phyloP scores from a whole-genome alignment of 371 early-diverging fungal genomes.

The Circinella minor region DNA sequence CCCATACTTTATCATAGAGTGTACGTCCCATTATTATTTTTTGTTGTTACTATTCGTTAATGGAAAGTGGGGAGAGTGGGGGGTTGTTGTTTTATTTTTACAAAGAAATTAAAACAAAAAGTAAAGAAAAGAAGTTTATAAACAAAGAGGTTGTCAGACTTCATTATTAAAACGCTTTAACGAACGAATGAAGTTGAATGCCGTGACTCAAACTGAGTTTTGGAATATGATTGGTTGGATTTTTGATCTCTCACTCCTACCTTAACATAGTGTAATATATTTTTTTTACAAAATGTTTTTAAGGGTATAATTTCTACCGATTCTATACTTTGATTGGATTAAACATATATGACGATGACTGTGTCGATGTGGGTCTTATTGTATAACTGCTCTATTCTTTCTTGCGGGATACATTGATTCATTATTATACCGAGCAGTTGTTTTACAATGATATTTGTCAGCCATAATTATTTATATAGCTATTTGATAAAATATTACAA shows the following conservation, averaged over 20 bases:
- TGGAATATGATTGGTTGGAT: constrained; percentile 9
- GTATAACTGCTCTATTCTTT: too few species aligned
- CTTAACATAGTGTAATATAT: not conserved
- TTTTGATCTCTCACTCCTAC: not conserved
- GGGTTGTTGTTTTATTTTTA: not conserved
- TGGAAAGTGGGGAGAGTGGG: constrained; percentile 8
- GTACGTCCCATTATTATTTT: constrained; percentile 44
- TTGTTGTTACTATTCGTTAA: not conserved
- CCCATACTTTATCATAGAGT: constrained; percentile 57
- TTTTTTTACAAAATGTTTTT: too few species aligned
- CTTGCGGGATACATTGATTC: too few species aligned
- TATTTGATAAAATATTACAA: too few species aligned
- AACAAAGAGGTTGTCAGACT: not conserved
- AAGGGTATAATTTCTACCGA: constrained; percentile 4
- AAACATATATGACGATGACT: too few species aligned
- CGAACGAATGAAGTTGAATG: constrained; percentile 4
- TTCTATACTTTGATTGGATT: too few species aligned
- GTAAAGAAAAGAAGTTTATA: not conserved
- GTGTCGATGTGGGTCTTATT: too few species aligned
- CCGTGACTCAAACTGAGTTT: constrained; percentile 16
- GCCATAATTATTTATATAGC: too few species aligned
- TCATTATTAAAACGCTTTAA: not conserved
- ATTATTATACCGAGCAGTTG: too few species aligned
- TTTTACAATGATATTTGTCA: too few species aligned
- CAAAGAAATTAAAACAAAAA: not conserved